Base-by-base conservation (phyloP, 306 rosid genomes). In the Acmispon strigosus region DNA sequence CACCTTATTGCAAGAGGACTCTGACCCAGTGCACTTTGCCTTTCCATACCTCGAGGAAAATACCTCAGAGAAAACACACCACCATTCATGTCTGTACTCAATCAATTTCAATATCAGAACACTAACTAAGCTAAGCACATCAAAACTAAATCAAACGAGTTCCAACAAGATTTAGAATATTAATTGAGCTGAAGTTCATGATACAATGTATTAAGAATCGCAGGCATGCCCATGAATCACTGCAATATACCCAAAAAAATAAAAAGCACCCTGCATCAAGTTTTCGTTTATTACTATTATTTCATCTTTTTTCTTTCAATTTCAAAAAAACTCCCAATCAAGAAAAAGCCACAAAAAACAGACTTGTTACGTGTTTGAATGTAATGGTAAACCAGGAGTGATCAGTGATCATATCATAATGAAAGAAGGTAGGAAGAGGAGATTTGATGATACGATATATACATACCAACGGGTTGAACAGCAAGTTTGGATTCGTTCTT, bases 1-100 rank as follows among this genome's bases (percentile, higher is more conserved):
- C 49, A 75, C 82, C 87, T 77, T 10, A 67, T n/a, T n/a, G n/a
- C 20, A 29, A 57, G 67, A 57, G 70, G 79, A 73, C 15, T 51
- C 82, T 60, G 71, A 67, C 36, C 50, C 49, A 19, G 54, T 61
- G 65, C 39, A 68, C 45, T 66, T n/a, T n/a, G n/a, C 7, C 62
- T 44, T 48, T 19, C 20, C 10, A 41, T 49, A 48, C 54, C 56
- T 56, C 2, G 70, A 11, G 48, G 8, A 1, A 66, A 17, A 81
- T 11, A 44, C 9, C 1, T 77, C 85, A 41, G 27, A 82, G 80
- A 89, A 83, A 37, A 76, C 1, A 34, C 81, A 74, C 90, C 90
- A 89, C 96, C 92, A 89, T 37, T 86, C 92, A 44, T 18, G 10
- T 22, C 43, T 55, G 44, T 43, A 24, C 18, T 32, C 47, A 71